Conservation (phyloP, 306 rosid genomes). For the Alnus glutinosa region DNA sequence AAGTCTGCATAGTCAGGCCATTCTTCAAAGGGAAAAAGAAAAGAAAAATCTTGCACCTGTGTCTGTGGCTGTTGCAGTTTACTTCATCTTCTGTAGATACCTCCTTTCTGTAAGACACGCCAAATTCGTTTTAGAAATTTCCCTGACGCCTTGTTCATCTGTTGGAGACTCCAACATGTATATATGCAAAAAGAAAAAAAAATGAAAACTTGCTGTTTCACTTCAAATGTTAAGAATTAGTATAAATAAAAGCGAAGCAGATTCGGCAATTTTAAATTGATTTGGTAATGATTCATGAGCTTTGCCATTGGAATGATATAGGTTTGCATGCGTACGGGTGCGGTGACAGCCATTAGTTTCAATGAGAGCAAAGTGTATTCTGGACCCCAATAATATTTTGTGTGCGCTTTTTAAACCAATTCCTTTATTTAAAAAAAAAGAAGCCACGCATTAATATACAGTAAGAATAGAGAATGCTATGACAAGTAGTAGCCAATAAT, state of each 20-base stretch:
- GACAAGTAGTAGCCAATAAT: neutral
- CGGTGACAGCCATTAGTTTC: neutral
- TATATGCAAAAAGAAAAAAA: neutral
- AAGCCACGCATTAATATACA: no score
- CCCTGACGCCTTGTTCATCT: neutral
- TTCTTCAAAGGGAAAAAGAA: neutral
- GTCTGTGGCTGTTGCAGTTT: neutral
- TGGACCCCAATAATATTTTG: neutral
- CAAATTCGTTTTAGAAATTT: neutral
- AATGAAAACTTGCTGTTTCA: neutral
- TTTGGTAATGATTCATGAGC: neutral
- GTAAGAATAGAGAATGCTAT: neutral
- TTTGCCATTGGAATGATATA: neutral
- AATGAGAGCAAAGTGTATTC: neutral
- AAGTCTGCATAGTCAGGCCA: slow-evolving; percentile 24
- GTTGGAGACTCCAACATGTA: neutral
- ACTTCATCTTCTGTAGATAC: neutral
- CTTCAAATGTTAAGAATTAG: neutral
- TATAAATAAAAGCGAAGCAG: neutral
- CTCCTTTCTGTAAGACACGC: neutral
- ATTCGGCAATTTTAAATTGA: neutral
- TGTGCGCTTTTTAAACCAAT: neutral
- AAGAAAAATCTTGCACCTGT: neutral
- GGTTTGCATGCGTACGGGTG: neutral
- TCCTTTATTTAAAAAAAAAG: neutral